These are phyloP conservation scores for Rosellinia necatrix DNA, from an alignment of 2,329 filamentous ascomycete species.

Conservation along the genomic window DNA sequence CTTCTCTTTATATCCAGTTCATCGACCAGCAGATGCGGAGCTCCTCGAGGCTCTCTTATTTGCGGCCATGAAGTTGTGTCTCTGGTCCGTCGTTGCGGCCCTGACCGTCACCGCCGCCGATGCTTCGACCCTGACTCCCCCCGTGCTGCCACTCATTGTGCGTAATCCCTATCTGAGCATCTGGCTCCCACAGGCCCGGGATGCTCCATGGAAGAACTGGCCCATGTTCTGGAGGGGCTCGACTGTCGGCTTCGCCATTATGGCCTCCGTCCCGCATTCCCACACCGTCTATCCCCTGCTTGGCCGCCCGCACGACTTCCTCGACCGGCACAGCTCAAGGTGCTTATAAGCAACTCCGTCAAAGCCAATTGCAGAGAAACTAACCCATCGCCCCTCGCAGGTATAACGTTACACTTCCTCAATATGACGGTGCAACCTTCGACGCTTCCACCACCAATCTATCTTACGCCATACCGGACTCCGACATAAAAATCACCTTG, in stretches of 20 bases:
- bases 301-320: conserved; percentile 57
- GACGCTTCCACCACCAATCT: conserved; percentile 57
- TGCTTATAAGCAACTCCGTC: conserved; percentile 4
- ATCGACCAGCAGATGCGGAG: conserved; percentile 16
- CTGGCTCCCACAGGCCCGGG: conserved; percentile 69
- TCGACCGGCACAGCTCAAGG: conserved; percentile 36
- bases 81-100: conserved; percentile 37
- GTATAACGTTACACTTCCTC: conserved; percentile 49
- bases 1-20: neutral
- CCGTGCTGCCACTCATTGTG: conserved; percentile 61
- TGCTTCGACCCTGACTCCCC: conserved; percentile 59
- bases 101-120: conserved; percentile 43
- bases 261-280: conserved; percentile 51
- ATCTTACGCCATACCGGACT: conserved; percentile 47
- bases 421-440: conserved; percentile 51
- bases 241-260: conserved; percentile 53
- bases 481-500: conserved; percentile 47
- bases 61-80: conserved; percentile 36
- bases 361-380: neutral
- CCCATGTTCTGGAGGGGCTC: conserved; percentile 81
- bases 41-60: conserved; percentile 6
- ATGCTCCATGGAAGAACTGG: conserved; percentile 80
- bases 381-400: conserved; percentile 21
- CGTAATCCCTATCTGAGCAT: conserved; percentile 65
- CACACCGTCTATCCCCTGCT: conserved; percentile 54